Evolutionary conservation across 192 early-diverging fungal genomes (phyloP), one percentile per base, ranked within the genome.

Genomic region (Coemansia sp.): DNA sequence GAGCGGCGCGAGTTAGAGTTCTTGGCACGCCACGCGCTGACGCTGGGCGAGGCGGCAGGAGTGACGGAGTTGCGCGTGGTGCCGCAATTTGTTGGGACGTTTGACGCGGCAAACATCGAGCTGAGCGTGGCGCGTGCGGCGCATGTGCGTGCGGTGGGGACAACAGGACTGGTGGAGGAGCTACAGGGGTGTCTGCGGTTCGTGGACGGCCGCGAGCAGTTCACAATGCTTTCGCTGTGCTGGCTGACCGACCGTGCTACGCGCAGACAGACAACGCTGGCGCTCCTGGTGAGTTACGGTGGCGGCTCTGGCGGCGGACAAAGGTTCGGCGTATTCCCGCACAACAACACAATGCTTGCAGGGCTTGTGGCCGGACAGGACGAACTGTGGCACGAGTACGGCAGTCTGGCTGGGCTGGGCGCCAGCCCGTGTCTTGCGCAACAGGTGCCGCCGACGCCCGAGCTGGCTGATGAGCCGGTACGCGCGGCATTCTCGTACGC

Each of bases 261-360:
- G 1, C 76, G 60, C 49, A 63, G 67, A 24, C 51, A 19, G 7
- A 23, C 53, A 31, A 59, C 67, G 48, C 64, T 79, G 56, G 70
- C 76, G 23, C 61, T 79, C 44, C 64, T 79, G 22, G 64, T 70
- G 7, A 79, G 76, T 54, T 71, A 72, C 47, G 76, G 76, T 31
- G 67, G 66, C 38, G 38, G 38, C 0, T 1, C 12, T 9, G 14
- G 14, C 71, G 60, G 52, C 59, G 52, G 63, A 25, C 67, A 73
- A 57, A 63, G 66, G 28, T 73, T 73, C 49, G 76, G 76, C 38
- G 56, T 54, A 41, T 79, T 73, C 44, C 76, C 76, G 56, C 76
- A 79, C 68, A 68, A 79, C 60, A 71, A 79, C 52, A 16, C 76
- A 19, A 73, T 79, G 63, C 54, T 73, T 47, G 60, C 66, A 0